phyloP scores from a whole-genome alignment of 2,329 filamentous ascomycete species.

The Arthrobotrys conoides region DNA sequence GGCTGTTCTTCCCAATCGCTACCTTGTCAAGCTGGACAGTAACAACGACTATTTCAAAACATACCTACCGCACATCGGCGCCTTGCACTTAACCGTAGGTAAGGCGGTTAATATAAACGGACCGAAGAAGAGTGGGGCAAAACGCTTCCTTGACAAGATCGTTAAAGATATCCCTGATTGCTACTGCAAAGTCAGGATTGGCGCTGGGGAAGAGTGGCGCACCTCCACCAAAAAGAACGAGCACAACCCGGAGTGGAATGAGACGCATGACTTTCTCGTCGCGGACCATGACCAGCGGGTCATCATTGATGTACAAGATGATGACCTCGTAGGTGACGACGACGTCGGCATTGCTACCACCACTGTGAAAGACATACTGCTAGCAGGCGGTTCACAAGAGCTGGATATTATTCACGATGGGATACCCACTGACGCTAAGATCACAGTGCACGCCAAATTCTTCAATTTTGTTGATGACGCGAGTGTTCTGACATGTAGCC shows the following conservation, averaged over 20 bases:
- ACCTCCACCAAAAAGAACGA: slow-evolving; percentile 68
- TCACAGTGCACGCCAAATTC: slow-evolving; percentile 68
- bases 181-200: slow-evolving; percentile 69
- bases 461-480: slow-evolving; percentile 68
- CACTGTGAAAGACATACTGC: slow-evolving; percentile 68
- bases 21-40: slow-evolving; percentile 69
- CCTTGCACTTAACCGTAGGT: slow-evolving; percentile 69
- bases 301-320: slow-evolving; percentile 68
- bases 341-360: slow-evolving; percentile 69
- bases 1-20: slow-evolving; percentile 70
- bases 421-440: slow-evolving; percentile 66
- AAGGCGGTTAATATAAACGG: slow-evolving; percentile 66
- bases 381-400: slow-evolving; percentile 68
- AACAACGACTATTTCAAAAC: slow-evolving; percentile 70
- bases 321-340: slow-evolving; percentile 68
- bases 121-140: slow-evolving; percentile 67
- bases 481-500: slow-evolving; percentile 64
- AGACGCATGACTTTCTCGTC: slow-evolving; percentile 70
- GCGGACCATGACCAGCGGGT: slow-evolving; percentile 69
- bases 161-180: slow-evolving; percentile 70
- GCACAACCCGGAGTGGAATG: slow-evolving; percentile 69
- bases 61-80: slow-evolving; percentile 68
- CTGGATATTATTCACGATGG: slow-evolving; percentile 67
- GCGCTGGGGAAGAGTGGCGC: slow-evolving; percentile 69
- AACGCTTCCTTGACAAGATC: slow-evolving; percentile 68